Evolutionary conservation across 345 rosid genomes (phyloP).

Genomic region (Pistacia atlantica): DNA sequence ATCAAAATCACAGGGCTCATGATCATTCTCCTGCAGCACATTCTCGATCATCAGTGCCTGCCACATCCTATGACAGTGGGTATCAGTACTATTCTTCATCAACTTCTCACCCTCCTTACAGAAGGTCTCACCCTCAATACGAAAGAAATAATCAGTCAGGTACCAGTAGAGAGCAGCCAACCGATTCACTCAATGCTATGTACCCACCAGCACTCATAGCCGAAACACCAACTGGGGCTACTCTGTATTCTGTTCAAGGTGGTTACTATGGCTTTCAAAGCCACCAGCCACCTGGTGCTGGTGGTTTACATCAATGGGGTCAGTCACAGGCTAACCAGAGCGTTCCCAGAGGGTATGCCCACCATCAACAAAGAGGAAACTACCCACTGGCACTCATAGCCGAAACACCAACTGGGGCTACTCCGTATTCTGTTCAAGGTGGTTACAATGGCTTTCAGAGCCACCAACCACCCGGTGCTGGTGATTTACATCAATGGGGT

Average conservation of each 20-base stretch:
- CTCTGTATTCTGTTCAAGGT: conserved; percentile 27
- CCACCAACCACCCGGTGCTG: conserved; percentile 36
- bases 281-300: conserved; percentile 36
- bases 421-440: conserved; percentile 27
- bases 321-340: conserved; percentile 39
- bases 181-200: conserved; percentile 16
- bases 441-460: conserved; percentile 35
- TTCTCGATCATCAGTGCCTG: conserved; percentile 12
- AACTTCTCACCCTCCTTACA: conserved; percentile 12
- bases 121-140: conserved; percentile 22
- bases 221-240: background rate
- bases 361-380: conserved; percentile 28
- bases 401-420: background rate
- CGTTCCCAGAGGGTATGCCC: conserved; percentile 38
- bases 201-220: conserved; percentile 17
- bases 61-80: conserved; percentile 25
- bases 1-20: conserved; percentile 25
- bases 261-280: conserved; percentile 35
- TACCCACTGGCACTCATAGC: conserved; percentile 18
- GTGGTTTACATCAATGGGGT: conserved; percentile 34
- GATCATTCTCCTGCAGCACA: conserved; percentile 24
- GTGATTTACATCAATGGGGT: conserved; percentile 35
- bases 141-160: conserved; percentile 29
- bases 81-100: conserved; percentile 16
- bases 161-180: conserved; percentile 23